Percentiles rank a stretch among this genome's conserved stretches.
Conservation (phyloP, 1,284 basidiomycete species). For the Binderoboletus segoi region DNA sequence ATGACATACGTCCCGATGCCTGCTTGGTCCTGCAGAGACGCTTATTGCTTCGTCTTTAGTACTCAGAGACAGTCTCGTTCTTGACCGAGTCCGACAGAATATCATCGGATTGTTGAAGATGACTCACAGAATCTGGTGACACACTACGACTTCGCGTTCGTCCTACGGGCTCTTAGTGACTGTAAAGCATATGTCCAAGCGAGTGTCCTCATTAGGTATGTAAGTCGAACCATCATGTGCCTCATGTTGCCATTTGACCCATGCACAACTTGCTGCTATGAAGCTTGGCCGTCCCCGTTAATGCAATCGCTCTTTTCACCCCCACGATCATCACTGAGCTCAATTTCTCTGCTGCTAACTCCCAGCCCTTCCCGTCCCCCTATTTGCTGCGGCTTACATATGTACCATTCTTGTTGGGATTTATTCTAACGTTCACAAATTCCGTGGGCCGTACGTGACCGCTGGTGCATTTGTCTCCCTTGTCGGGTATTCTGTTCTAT, state of each 20-base stretch:
- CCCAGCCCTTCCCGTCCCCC: constrained; percentile 62
- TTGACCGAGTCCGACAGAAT: constrained; percentile 42
- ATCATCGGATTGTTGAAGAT: constrained; percentile 42
- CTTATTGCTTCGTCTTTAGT: constrained; percentile 32
- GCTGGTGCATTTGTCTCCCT: constrained; percentile 41
- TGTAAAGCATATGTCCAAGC: constrained; percentile 49
- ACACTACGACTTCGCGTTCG: constrained; percentile 39
- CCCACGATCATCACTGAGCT: constrained; percentile 58
- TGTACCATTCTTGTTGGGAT: constrained; percentile 45
- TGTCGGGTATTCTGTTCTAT: constrained; percentile 50
- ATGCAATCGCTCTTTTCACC: constrained; percentile 60
- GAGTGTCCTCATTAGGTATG: constrained; percentile 48
- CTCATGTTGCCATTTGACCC: neutral
- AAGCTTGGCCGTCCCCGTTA: constrained; percentile 54
- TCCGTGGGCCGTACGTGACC: constrained; percentile 50
- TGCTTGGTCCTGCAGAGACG: neutral
- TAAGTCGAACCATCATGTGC: neutral
- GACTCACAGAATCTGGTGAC: constrained; percentile 40
- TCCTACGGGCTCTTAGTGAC: constrained; percentile 45
- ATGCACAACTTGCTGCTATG: constrained; percentile 14
- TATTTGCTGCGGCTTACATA: constrained; percentile 48
- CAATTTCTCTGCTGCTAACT: constrained; percentile 56
- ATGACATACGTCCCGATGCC: constrained; percentile 39
- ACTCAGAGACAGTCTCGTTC: constrained; percentile 50
- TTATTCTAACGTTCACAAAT: constrained; percentile 44